Base-by-base conservation (phyloP, 352 stramenopile genomes). In the Pythium phragmitis region DNA sequence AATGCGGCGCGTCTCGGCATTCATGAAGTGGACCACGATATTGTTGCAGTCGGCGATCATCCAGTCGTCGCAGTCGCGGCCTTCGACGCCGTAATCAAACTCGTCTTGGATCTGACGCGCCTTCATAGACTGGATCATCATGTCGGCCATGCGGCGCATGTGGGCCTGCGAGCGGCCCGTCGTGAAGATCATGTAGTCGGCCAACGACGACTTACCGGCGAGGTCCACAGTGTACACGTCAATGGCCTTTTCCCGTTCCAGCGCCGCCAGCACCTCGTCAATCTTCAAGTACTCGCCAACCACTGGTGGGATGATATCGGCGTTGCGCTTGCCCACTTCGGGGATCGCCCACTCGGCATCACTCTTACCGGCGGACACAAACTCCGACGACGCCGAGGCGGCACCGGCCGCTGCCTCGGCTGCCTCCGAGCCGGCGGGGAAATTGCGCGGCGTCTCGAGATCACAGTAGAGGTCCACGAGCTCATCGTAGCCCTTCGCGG, bases 41-140 rank as follows among this genome's bases (percentile, higher is more conserved):
- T 88, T 96, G 63, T 90, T 91, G 74, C 88, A 94, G 66, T 97
- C 89, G 30, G 89, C 87, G 64, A 97, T 96, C 88, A 96, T 97
- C 89, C 89, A 97, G 77, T 97, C 89, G 67, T 97, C 89, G 52
- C 85, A 94, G 63, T 96, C 86, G 45, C 88, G 85, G 12, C 89
- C 89, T 76, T 97, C 89, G 37, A 95, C 89, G 19, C 60, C 61
- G 65, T 94, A 94, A 54, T 88, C 80, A 54, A 94, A 92, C 23
- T 92, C 80, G 62, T 94, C 82, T 13, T 80, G 61, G 14, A 92
- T 51, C 3, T 80, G 45, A 9, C 87, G 65, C 16, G 72, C 84
- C 57, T 88, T 90, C 78, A 96, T 86, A 7, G 88, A 94, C 49
- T 86, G 75, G 53, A 96, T 93, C 49, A 96, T 69, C 72, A 95